phyloP scores from a whole-genome alignment of 2,329 filamentous ascomycete species.

The Pestalotiopsis sp. region DNA sequence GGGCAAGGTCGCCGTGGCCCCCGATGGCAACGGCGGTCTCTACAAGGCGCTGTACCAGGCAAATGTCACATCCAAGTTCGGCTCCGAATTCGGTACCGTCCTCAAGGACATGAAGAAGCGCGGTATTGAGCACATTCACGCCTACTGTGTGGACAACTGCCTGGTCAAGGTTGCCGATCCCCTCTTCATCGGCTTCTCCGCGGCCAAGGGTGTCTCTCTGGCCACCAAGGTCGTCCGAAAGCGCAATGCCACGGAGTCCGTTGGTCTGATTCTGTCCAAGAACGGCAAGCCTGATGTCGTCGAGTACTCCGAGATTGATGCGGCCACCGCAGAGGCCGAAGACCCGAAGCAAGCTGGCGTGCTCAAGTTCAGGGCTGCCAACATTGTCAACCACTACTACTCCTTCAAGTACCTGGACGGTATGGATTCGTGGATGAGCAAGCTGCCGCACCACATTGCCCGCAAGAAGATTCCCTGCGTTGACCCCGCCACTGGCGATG shows the following conservation, averaged over 20 bases:
- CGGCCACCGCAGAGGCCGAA: slow-evolving; percentile 82
- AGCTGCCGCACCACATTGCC: slow-evolving; percentile 92
- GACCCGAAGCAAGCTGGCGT: slow-evolving; percentile 78
- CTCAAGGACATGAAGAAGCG: slow-evolving; percentile 86
- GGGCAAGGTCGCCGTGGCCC: slow-evolving; percentile 87
- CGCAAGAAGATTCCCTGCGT: slow-evolving; percentile 96
- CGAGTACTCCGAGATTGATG: slow-evolving; percentile 96
- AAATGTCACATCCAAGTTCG: slow-evolving; percentile 15
- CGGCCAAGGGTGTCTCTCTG: slow-evolving; percentile 86
- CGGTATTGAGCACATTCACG: slow-evolving; percentile 91
- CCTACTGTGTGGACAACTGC: slow-evolving; percentile 99
- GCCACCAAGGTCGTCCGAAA: slow-evolving; percentile 99
- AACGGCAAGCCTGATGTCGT: slow-evolving; percentile 96
- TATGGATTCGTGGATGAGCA: slow-evolving; percentile 82
- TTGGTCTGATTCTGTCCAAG: slow-evolving; percentile 91
- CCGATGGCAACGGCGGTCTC: slow-evolving; percentile 95
- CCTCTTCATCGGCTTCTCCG: slow-evolving; percentile 90
- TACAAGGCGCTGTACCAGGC: slow-evolving; percentile 76
- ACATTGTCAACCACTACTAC: slow-evolving; percentile 99
- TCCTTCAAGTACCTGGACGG: slow-evolving; percentile 88
- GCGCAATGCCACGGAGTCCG: slow-evolving; percentile 92
- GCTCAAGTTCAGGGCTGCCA: slow-evolving; percentile 94
- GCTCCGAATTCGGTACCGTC: slow-evolving; percentile 66
- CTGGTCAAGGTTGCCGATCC: slow-evolving; percentile 98
- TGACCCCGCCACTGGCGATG: slow-evolving; percentile 73